These are phyloP conservation scores for Lipomyces yamanashiensis DNA, from an alignment of 805 yeast species.

Conservation along the genomic window DNA sequence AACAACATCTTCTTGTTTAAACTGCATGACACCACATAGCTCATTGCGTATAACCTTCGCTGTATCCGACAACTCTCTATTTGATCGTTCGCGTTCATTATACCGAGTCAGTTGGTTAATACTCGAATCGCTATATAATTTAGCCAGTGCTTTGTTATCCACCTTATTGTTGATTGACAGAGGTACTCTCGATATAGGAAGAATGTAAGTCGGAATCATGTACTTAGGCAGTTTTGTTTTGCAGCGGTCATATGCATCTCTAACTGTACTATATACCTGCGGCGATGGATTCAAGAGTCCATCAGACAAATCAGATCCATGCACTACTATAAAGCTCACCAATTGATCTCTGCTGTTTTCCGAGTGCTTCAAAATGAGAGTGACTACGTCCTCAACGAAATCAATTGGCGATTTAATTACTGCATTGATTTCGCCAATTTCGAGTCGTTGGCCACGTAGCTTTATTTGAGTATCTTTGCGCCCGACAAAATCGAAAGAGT, in stretches of 20 bases:
- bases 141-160: constrained; percentile 28
- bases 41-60: constrained; percentile 21
- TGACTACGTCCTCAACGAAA: constrained; percentile 21
- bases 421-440: constrained; percentile 42
- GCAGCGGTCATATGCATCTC: constrained; percentile 1
- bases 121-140: constrained; percentile 13
- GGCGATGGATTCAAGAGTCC: constrained; percentile 10
- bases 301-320: not conserved
- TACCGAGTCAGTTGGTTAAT: not conserved
- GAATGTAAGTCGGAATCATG: constrained; percentile 39
- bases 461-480: constrained; percentile 43
- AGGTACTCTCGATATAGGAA: constrained; percentile 34
- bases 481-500: constrained; percentile 41
- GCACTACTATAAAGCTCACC: constrained; percentile 31
- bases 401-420: constrained; percentile 28
- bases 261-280: not conserved
- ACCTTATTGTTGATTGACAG: constrained; percentile 39
- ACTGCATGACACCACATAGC: constrained; percentile 5
- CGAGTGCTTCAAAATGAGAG: constrained; percentile 29
- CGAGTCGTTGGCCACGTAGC: constrained; percentile 44
- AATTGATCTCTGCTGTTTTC: constrained; percentile 32
- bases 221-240: constrained; percentile 32
- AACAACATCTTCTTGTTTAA: not conserved
- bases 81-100: not conserved
- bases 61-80: constrained; percentile 12